phyloP scores from a whole-genome alignment of 352 stramenopile species.

The Pythium periplocum region DNA sequence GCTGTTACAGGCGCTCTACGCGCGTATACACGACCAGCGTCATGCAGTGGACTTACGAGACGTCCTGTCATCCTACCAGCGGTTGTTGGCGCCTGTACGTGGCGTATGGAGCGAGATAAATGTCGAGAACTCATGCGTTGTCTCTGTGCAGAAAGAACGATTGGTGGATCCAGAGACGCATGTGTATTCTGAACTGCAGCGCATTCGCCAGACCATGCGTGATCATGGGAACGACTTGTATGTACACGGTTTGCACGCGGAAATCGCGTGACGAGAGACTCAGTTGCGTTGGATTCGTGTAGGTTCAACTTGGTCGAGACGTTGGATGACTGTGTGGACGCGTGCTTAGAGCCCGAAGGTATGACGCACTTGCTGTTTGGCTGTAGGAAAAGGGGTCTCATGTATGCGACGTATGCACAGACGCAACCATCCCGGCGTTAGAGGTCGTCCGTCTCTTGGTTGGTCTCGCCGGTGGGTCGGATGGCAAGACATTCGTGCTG shows the following conservation, averaged over 20 bases:
- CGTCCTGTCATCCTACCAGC: slow-evolving; percentile 36
- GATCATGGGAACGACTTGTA: too few species aligned
- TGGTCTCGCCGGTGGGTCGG: slow-evolving; percentile 41
- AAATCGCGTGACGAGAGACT: too few species aligned
- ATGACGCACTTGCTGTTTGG: too few species aligned
- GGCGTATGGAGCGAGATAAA: background rate
- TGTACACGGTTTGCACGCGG: too few species aligned
- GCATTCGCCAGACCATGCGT: background rate
- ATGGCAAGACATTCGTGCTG: slow-evolving; percentile 55
- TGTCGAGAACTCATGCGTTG: too few species aligned
- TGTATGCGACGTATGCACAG: too few species aligned
- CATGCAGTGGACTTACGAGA: slow-evolving; percentile 22
- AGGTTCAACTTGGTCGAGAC: slow-evolving; percentile 12
- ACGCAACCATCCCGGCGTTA: slow-evolving; percentile 13
- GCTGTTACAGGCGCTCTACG: slow-evolving; percentile 38
- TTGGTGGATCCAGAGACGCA: slow-evolving; percentile 3
- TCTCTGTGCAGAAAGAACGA: too few species aligned
- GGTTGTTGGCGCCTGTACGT: slow-evolving; percentile 45
- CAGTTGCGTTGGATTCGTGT: background rate
- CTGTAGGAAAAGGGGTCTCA: background rate
- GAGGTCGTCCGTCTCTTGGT: slow-evolving; percentile 47
- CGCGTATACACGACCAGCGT: slow-evolving; percentile 14
- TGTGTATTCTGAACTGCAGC: slow-evolving; percentile 7
- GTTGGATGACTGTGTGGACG: slow-evolving; percentile 14
- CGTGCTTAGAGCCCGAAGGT: slow-evolving; percentile 7